These are phyloP conservation scores for Pyrus communis DNA, from an alignment of 306 rosid species.

Conservation along the genomic window DNA sequence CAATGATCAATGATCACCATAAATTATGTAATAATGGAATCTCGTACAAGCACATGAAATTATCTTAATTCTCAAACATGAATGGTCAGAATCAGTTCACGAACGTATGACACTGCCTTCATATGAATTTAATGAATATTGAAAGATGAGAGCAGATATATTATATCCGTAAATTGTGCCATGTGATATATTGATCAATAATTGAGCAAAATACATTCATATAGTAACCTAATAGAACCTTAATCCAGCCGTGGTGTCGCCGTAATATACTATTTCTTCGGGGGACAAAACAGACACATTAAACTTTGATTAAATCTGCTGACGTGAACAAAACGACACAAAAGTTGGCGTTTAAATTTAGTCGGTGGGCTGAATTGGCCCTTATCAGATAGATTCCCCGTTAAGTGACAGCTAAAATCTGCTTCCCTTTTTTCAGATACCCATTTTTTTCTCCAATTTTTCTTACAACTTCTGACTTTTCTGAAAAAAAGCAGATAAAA, in stretches of 20 bases:
- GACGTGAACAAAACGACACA: no score
- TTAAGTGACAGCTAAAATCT: constrained; percentile 1
- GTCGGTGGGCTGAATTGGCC: background rate
- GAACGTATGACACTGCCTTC: no score
- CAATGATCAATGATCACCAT: background rate
- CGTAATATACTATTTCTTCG: no score
- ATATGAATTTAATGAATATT: no score
- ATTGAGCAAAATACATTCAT: background rate
- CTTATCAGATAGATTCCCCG: background rate
- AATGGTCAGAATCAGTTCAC: background rate
- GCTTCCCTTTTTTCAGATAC: background rate
- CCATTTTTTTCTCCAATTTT: background rate
- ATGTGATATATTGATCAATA: no score
- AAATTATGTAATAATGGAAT: no score
- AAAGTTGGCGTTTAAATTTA: no score
- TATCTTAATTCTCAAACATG: no score
- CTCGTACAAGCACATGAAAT: accelerated
- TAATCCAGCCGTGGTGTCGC: no score
- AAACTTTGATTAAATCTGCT: no score
- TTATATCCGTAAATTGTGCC: background rate
- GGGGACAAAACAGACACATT: no score
- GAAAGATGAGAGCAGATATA: background rate
- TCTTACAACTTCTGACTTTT: background rate
- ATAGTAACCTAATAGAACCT: background rate
- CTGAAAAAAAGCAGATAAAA: background rate